Conservation (phyloP, 345 rosid species). For the Lenwebbia sp. region DNA sequence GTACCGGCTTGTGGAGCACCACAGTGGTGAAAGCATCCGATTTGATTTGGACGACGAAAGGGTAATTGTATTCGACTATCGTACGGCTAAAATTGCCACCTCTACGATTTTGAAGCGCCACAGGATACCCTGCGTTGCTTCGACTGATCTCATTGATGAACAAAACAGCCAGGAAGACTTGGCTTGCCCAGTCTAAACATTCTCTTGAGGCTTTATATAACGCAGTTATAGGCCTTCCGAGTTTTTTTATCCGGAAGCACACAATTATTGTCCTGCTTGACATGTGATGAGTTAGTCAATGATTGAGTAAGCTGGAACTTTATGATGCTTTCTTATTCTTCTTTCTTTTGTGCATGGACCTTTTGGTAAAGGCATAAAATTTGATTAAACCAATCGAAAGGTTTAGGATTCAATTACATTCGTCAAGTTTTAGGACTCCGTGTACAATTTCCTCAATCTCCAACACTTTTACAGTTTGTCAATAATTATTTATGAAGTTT, state of each 20-base stretch:
- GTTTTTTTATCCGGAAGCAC: not conserved
- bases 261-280: not conserved
- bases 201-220: not conserved
- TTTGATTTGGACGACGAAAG: slow-evolving; percentile 81
- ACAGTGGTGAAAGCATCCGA: slow-evolving; percentile 41
- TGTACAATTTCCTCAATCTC: not conserved
- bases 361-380: not conserved
- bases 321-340: not conserved
- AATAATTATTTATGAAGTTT: not conserved
- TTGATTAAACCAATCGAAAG: not conserved
- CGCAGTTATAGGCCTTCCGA: not conserved
- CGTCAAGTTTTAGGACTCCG: no score
- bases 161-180: slow-evolving; percentile 1
- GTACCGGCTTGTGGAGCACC: slow-evolving; percentile 52
- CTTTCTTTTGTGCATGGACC: no score
- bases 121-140: slow-evolving; percentile 57
- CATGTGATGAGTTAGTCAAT: not conserved
- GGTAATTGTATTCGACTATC: slow-evolving; percentile 49
- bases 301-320: not conserved
- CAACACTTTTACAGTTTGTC: not conserved
- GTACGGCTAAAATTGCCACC: slow-evolving; percentile 50
- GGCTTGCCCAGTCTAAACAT: not conserved
- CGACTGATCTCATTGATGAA: slow-evolving; percentile 37
- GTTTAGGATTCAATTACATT: not conserved
- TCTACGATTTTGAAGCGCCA: slow-evolving; percentile 61